Evolutionary conservation across 208 protist genomes (phyloP).

Genomic region (Trypanosoma boissoni): DNA sequence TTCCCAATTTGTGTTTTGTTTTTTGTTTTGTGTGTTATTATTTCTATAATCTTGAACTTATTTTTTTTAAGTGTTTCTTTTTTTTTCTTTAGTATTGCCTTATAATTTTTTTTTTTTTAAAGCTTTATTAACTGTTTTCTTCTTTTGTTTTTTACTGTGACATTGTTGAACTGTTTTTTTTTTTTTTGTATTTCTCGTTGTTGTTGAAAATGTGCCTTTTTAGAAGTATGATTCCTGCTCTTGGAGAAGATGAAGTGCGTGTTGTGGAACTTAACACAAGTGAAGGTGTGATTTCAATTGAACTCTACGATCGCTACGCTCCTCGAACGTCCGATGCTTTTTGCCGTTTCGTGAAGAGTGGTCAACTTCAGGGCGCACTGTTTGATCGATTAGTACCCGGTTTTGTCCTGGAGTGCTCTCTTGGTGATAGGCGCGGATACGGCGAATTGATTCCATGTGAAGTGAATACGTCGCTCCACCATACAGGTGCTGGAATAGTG

Average conservation of each 20-base stretch:
- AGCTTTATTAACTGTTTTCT: slow-evolving; percentile 7
- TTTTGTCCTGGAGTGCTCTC: slow-evolving; percentile 24
- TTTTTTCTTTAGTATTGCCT: no score
- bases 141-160: slow-evolving; percentile 14
- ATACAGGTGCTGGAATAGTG: slow-evolving; percentile 62
- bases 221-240: no score
- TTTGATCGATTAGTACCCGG: slow-evolving; percentile 36
- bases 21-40: no score
- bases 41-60: no score
- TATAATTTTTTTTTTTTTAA: slow-evolving; percentile 1
- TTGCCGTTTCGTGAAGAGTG: slow-evolving; percentile 37
- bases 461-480: slow-evolving; percentile 18
- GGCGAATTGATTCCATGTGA: neutral
- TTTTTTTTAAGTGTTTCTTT: no score
- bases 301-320: slow-evolving; percentile 48
- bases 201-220: slow-evolving; percentile 40
- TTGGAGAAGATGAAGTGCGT: slow-evolving; percentile 25
- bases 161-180: slow-evolving; percentile 3
- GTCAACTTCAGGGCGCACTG: slow-evolving; percentile 38
- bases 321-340: slow-evolving; percentile 30
- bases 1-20: no score
- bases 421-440: slow-evolving; percentile 20
- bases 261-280: slow-evolving; percentile 48
- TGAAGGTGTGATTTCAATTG: slow-evolving; percentile 40
- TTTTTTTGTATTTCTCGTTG: slow-evolving; percentile 23